These are phyloP conservation scores for Epichloe uncinata DNA, from an alignment of 2,329 filamentous ascomycete species.

Conservation along the genomic window DNA sequence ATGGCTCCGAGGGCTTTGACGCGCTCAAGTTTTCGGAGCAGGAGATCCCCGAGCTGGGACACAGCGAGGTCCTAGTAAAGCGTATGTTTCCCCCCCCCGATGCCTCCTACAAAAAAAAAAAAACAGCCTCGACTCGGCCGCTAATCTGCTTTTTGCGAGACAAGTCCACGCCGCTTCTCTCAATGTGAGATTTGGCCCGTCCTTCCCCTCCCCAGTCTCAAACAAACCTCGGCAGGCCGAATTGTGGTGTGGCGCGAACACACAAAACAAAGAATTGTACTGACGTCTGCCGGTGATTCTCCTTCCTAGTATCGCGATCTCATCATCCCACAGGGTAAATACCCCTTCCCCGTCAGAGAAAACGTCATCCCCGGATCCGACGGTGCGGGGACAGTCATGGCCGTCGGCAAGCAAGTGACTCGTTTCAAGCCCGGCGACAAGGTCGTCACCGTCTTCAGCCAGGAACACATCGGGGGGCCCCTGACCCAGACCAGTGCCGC, in stretches of 20 bases:
- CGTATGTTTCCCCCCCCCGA: no score
- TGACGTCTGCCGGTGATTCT: not conserved
- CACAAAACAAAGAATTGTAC: no score
- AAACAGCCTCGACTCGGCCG: no score
- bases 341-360: slow-evolving; percentile 16
- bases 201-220: no score
- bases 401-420: slow-evolving; percentile 34
- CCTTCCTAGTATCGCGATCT: slow-evolving; percentile 33
- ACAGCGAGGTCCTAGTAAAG: slow-evolving; percentile 61
- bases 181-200: no score
- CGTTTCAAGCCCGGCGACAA: slow-evolving; percentile 38
- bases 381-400: slow-evolving; percentile 39
- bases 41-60: slow-evolving; percentile 47
- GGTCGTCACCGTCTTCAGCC: slow-evolving; percentile 49
- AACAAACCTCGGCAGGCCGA: no score
- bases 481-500: slow-evolving; percentile 19
- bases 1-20: slow-evolving; percentile 41
- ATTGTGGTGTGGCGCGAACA: no score
- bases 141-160: no score
- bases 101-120: no score
- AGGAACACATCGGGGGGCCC: slow-evolving; percentile 34
- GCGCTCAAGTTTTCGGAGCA: slow-evolving; percentile 41
- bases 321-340: slow-evolving; percentile 32
- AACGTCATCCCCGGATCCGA: slow-evolving; percentile 38
- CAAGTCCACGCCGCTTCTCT: no score